Conservation (phyloP, 371 early-diverging fungal species). For the Mortierella sp. region DNA sequence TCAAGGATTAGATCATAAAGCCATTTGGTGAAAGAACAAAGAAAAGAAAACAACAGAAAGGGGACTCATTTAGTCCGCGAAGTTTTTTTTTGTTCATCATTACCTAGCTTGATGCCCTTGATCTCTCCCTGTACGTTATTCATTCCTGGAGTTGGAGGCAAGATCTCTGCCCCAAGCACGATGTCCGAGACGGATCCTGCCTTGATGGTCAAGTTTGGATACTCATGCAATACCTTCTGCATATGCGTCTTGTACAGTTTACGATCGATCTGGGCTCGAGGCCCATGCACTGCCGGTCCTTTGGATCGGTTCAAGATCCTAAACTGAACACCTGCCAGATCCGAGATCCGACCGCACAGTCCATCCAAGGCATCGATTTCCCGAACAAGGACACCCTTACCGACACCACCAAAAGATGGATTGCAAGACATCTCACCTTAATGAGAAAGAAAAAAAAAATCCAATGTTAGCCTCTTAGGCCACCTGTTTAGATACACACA, state of each 20-base stretch:
- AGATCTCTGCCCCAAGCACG: conserved; percentile 60
- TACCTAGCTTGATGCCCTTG: conserved; percentile 58
- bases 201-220: conserved; percentile 78
- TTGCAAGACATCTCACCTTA: conserved; percentile 91
- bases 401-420: conserved; percentile 90
- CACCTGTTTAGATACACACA: too few species aligned
- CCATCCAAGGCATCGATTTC: conserved; percentile 92
- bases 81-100: too few species aligned
- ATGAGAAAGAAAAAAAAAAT: background rate
- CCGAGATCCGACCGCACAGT: conserved; percentile 82
- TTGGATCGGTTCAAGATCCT: conserved; percentile 87
- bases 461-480: too few species aligned
- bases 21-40: background rate
- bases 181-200: conserved; percentile 83
- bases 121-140: conserved; percentile 51
- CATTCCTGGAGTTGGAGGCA: conserved; percentile 37
- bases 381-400: conserved; percentile 84
- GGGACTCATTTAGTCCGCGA: too few species aligned
- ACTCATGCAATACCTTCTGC: conserved; percentile 69
- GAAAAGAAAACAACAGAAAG: background rate
- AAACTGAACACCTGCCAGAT: conserved; percentile 88
- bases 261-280: conserved; percentile 88
- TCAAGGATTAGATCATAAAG: too few species aligned
- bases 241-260: conserved; percentile 82
- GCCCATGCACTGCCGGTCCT: conserved; percentile 91